Conservation (phyloP, 768 basidiomycete species). For the Termitomyces heimii region DNA sequence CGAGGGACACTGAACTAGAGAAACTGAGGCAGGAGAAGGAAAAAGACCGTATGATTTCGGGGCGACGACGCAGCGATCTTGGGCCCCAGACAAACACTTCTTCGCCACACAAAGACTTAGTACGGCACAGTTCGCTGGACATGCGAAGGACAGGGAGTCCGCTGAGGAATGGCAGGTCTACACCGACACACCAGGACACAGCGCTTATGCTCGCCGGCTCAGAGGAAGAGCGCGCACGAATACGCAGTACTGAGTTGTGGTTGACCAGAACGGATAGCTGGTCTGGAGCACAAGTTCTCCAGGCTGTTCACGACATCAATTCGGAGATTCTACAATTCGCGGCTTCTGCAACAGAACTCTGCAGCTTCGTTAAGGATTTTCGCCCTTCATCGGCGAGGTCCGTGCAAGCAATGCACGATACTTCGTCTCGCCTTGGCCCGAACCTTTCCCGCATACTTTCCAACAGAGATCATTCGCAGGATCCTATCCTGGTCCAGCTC, state of each 20-base stretch:
- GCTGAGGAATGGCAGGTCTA: constrained; percentile 13
- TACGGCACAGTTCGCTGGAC: constrained; percentile 25
- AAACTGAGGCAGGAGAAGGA: constrained; percentile 36
- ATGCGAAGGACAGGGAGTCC: constrained; percentile 21
- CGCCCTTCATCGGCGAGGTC: constrained; percentile 33
- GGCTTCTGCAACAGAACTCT: constrained; percentile 66
- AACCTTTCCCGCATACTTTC: constrained; percentile 56
- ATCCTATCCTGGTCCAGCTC: constrained; percentile 72
- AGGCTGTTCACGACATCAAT: constrained; percentile 75
- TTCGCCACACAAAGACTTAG: constrained; percentile 7
- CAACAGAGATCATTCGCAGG: constrained; percentile 63
- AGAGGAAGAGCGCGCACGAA: constrained; percentile 54
- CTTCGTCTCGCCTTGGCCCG: constrained; percentile 56
- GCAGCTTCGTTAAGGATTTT: constrained; percentile 40
- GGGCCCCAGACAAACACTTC: constrained; percentile 18
- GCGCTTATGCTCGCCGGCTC: constrained; percentile 10
- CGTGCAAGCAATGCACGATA: constrained; percentile 52
- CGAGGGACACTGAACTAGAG: constrained; percentile 58
- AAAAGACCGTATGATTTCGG: constrained; percentile 25
- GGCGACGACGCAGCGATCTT: constrained; percentile 24
- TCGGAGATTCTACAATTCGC: constrained; percentile 79
- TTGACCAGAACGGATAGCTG: constrained; percentile 69
- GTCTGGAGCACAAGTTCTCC: constrained; percentile 75
- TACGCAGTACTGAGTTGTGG: constrained; percentile 57
- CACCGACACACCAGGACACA: constrained; percentile 13